Evolutionary conservation across 495 filamentous ascomycete genomes (phyloP).

Genomic region (Hamigera avellanea): DNA sequence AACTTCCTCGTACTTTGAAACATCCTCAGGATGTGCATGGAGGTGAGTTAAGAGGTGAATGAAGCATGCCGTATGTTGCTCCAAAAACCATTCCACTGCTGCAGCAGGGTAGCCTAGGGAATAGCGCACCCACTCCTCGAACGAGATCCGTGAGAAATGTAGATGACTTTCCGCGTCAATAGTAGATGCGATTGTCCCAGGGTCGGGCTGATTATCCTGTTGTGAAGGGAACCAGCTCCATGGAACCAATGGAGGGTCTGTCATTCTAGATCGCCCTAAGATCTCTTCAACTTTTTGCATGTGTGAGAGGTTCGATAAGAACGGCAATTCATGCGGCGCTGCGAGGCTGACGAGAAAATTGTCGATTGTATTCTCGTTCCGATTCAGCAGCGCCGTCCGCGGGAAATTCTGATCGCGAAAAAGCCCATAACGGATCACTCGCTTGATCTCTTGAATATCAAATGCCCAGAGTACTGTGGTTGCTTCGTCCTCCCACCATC

Average conservation of each 20-base stretch:
- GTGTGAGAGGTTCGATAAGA: slow-evolving; percentile 20
- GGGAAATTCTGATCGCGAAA: slow-evolving; percentile 24
- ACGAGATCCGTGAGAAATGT: slow-evolving; percentile 28
- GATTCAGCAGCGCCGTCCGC: slow-evolving; percentile 21
- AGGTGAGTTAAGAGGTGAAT: slow-evolving; percentile 26
- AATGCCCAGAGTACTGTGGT: slow-evolving; percentile 30
- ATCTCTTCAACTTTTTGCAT: slow-evolving; percentile 35
- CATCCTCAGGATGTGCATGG: slow-evolving; percentile 21
- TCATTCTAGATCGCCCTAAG: slow-evolving; percentile 18
- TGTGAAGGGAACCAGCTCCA: slow-evolving; percentile 31
- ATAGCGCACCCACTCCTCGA: slow-evolving; percentile 30
- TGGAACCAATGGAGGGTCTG: slow-evolving; percentile 10
- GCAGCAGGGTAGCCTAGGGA: slow-evolving; percentile 22
- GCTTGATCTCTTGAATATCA: slow-evolving; percentile 25
- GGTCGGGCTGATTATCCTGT: slow-evolving; percentile 8
- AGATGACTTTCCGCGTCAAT: slow-evolving; percentile 34
- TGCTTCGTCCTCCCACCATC: slow-evolving; percentile 36
- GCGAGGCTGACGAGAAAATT: slow-evolving; percentile 18
- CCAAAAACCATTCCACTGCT: slow-evolving; percentile 30
- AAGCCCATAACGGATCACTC: slow-evolving; percentile 27
- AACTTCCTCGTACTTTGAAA: slow-evolving; percentile 21
- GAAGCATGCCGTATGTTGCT: slow-evolving; percentile 28
- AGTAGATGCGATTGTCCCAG: slow-evolving; percentile 16
- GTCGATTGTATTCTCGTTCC: slow-evolving; percentile 21
- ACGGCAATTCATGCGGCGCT: slow-evolving; percentile 15